A percentile compares a stretch with the other conserved stretches of the same genome.
These are phyloP conservation scores for Umbelopsis vinacea DNA, from an alignment of 192 early-diverging fungal genomes.

Conservation along the genomic window DNA sequence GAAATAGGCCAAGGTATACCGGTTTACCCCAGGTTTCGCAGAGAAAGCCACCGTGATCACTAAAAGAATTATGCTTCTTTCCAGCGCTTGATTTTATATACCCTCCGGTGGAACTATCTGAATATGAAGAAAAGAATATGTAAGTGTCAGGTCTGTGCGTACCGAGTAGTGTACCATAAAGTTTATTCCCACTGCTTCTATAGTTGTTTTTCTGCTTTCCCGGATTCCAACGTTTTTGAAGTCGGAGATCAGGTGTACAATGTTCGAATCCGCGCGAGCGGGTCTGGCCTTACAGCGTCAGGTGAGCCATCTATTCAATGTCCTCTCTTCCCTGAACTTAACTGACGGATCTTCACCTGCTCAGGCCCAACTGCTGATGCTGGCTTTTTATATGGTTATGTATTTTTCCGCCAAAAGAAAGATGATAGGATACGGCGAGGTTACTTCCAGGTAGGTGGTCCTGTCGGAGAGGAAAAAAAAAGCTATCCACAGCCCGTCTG, in stretches of 20 bases:
- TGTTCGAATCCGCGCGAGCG: conserved; percentile 69
- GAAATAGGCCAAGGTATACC: conserved; percentile 74
- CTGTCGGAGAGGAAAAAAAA: background rate
- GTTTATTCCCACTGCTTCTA: background rate
- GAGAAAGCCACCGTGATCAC: background rate
- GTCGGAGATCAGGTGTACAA: conserved; percentile 77
- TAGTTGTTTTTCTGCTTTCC: conserved; percentile 77
- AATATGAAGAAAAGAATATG: conserved; percentile 75
- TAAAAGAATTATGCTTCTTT: conserved; percentile 5
- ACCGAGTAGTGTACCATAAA: background rate
- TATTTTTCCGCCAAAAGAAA: conserved; percentile 92
- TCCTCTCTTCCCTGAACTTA: background rate
- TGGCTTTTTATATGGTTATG: conserved; percentile 83
- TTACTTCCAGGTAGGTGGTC: conserved; percentile 73
- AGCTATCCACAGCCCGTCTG: too few relatives aligned
- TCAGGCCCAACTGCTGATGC: conserved; percentile 58
- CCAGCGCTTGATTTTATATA: conserved; percentile 72
- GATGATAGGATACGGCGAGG: conserved; percentile 86
- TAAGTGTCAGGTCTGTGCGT: conserved; percentile 28
- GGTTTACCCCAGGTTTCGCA: background rate
- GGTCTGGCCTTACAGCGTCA: conserved; percentile 54
- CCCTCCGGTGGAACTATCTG: conserved; percentile 68
- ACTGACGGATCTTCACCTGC: background rate
- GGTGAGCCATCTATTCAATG: conserved; percentile 30
- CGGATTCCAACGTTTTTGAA: conserved; percentile 77